These are phyloP conservation scores for Hymenoscyphus repandus DNA, from an alignment of 2,329 filamentous ascomycete species.

Conservation along the genomic window DNA sequence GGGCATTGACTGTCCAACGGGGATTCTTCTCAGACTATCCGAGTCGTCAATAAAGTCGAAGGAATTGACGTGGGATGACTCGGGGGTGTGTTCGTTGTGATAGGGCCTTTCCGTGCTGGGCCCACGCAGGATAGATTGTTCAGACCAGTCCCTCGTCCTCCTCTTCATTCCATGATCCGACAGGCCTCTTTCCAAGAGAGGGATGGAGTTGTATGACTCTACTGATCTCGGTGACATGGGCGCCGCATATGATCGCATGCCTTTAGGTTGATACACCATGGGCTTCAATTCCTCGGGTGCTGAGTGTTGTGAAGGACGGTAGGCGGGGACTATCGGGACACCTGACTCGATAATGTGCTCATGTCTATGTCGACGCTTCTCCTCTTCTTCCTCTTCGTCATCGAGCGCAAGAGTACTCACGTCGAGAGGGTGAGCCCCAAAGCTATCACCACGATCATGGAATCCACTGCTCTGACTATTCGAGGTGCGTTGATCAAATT, in stretches of 20 bases:
- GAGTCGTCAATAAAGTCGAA: constrained; percentile 52
- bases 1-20: constrained; percentile 16
- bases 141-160: constrained; percentile 45
- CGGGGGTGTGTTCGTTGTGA: constrained; percentile 22
- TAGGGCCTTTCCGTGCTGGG: constrained; percentile 36
- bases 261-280: constrained; percentile 26
- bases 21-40: constrained; percentile 38
- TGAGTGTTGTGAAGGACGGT: constrained; percentile 17
- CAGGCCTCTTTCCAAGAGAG: constrained; percentile 65
- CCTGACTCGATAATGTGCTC: constrained; percentile 41
- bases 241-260: constrained; percentile 32
- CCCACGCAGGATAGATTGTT: constrained; percentile 49
- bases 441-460: constrained; percentile 22
- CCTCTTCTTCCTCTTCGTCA: constrained; percentile 28
- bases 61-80: constrained; percentile 38
- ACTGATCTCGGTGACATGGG: constrained; percentile 55
- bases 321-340: constrained; percentile 26
- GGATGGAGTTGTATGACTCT: constrained; percentile 71
- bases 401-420: constrained; percentile 19
- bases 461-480: constrained; percentile 8
- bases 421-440: constrained; percentile 23
- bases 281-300: constrained; percentile 23
- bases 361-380: constrained; percentile 43
- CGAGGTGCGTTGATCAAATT: constrained; percentile 53
- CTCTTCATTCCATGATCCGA: constrained; percentile 45